Conservation (phyloP, 768 basidiomycete genomes). For the Pulveroboletus sp. region DNA sequence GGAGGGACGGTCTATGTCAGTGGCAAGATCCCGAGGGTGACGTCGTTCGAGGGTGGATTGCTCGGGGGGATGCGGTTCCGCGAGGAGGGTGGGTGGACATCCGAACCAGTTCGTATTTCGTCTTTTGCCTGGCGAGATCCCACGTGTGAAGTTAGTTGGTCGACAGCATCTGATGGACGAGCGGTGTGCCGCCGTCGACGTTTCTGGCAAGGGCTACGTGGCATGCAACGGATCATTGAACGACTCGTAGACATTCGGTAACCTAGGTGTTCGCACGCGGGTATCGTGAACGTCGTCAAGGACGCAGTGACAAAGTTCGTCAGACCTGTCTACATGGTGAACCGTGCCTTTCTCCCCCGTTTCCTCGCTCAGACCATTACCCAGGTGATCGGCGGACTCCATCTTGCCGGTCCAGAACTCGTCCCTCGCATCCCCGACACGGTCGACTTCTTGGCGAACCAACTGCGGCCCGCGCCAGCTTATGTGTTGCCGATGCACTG, state of each 20-base stretch:
- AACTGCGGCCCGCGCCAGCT: slow-evolving; percentile 56
- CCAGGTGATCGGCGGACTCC: slow-evolving; percentile 77
- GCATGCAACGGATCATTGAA: slow-evolving; percentile 68
- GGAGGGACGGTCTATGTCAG: slow-evolving; percentile 68
- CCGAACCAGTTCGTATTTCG: slow-evolving; percentile 46
- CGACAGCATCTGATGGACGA: slow-evolving; percentile 76
- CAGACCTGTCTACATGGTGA: slow-evolving; percentile 74
- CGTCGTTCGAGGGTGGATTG: slow-evolving; percentile 64
- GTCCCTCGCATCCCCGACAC: slow-evolving; percentile 62
- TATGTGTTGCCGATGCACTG: slow-evolving; percentile 86
- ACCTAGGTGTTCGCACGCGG: slow-evolving; percentile 67
- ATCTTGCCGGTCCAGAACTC: slow-evolving; percentile 72
- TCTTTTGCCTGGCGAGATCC: not conserved
- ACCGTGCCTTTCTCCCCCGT: not conserved
- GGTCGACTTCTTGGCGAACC: slow-evolving; percentile 61
- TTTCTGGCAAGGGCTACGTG: slow-evolving; percentile 76
- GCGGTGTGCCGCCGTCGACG: slow-evolving; percentile 71
- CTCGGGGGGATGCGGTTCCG: slow-evolving; percentile 65
- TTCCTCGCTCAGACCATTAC: not conserved
- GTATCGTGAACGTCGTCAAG: slow-evolving; percentile 78
- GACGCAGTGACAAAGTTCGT: slow-evolving; percentile 60
- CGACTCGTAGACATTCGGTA: no score
- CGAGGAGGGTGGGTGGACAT: slow-evolving; percentile 40
- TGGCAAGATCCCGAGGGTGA: slow-evolving; percentile 73
- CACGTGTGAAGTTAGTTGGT: not conserved